Evolutionary conservation across 2,329 filamentous ascomycete species (phyloP), one percentile per base, ranked within the genome.

Genomic region (Annulohypoxylon truncatum): DNA sequence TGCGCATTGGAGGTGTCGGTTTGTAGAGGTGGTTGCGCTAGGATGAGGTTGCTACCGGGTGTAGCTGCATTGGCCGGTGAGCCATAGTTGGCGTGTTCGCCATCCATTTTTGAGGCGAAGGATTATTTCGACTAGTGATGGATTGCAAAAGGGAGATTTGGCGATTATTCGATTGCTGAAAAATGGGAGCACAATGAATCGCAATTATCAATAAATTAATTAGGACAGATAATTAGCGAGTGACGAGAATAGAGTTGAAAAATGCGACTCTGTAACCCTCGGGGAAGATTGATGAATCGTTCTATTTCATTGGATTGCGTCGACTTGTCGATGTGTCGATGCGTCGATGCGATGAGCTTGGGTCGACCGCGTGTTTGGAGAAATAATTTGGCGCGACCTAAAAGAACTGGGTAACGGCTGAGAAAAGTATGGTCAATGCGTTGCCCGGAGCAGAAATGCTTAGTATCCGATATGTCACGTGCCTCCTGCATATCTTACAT

Each of bases 21-120:
- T 67, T 84, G 82, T 38, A 86, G 77, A 57, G 84, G 83, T 8
- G 85, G 83, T 70, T 89, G 86, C 64, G 87, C 82, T 48, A 87
- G 79, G 47, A 85, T 83, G 12, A 84, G 82, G 74, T 88, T 89
- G 75, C 82, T 84, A 67, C 82, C 81, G 38, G 87, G 87, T 48
- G 87, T 88, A 69, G 82, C 83, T 72, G 81, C 85, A 74, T 85
- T 85, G 70, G 80, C 82, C 51, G 87, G 84, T 68, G 87, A 89
- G 77, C 83, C 87, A 73, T 86, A 88, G 71, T 79, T 85, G 73
- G 83, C 79, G 67, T 84, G 82, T 70, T 83, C 81, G 68, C 87
- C 87, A 67, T 90, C 88, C 88, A 90, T 90, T 57, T 76, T 80
- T 75, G 73, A 69, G 66, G 72, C 42, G 50, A 31, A 65, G 62